A percentile compares a stretch with the other conserved stretches of the same genome.
Conservation (phyloP, 257 asterid genomes). For the Euphrasia confusa region DNA sequence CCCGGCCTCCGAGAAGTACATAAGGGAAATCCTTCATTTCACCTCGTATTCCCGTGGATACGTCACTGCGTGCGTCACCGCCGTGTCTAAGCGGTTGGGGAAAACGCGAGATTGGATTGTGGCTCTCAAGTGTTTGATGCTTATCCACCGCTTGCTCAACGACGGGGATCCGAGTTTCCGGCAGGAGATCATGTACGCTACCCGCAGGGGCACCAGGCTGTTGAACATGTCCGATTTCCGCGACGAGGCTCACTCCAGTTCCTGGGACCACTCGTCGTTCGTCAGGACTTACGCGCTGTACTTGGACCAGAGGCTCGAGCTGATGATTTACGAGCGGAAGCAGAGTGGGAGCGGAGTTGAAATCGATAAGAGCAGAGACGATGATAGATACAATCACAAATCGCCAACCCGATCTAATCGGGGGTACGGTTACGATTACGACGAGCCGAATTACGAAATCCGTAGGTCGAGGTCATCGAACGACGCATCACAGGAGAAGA, state of each 20-base stretch:
- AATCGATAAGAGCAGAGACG: constrained; percentile 37
- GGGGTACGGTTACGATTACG: constrained; percentile 46
- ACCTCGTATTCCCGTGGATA: constrained; percentile 61
- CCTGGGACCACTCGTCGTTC: constrained; percentile 80
- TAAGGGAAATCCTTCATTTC: constrained; percentile 56
- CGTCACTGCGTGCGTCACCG: constrained; percentile 55
- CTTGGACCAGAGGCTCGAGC: constrained; percentile 70
- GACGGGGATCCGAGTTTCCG: constrained; percentile 61
- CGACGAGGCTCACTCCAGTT: constrained; percentile 72
- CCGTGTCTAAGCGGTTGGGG: constrained; percentile 53
- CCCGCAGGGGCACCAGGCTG: constrained; percentile 64
- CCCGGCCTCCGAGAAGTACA: constrained; percentile 68
- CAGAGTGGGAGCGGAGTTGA: constrained; percentile 39
- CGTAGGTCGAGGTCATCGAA: constrained; percentile 62
- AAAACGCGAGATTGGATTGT: constrained; percentile 86
- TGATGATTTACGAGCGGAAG: constrained; percentile 52
- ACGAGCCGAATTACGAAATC: constrained; percentile 50
- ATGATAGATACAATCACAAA: constrained; percentile 36
- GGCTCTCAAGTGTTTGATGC: constrained; percentile 68
- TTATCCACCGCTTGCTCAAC: constrained; percentile 55
- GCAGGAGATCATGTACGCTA: constrained; percentile 66
- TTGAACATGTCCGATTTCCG: constrained; percentile 68
- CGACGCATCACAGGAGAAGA: constrained; percentile 45
- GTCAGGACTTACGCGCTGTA: constrained; percentile 59
- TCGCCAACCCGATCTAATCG: constrained; percentile 53